Evolutionary conservation across 2,329 filamentous ascomycete species (phyloP).

Genomic region (Myriosclerotinia curreyana): DNA sequence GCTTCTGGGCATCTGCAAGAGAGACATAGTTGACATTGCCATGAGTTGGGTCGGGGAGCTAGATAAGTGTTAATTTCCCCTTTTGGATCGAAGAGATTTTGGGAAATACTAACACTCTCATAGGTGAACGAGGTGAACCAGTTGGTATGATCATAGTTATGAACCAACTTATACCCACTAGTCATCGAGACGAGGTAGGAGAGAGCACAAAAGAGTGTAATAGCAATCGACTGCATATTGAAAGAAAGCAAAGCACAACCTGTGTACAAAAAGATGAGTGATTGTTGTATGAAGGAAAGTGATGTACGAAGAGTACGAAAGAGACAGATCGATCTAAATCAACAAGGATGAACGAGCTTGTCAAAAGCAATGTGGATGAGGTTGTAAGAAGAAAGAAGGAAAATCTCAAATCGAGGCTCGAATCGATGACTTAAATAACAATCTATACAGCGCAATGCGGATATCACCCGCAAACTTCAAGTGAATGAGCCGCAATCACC

Average conservation of each 20-base stretch:
- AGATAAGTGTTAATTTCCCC: background rate
- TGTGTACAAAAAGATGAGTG: background rate
- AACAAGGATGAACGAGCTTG: background rate
- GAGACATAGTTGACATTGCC: conserved; percentile 40
- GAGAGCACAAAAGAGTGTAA: background rate
- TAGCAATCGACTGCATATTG: conserved; percentile 14
- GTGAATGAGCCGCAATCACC: background rate
- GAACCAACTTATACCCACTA: conserved; percentile 26
- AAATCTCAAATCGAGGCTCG: background rate
- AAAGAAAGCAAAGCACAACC: background rate
- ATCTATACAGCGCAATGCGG: background rate
- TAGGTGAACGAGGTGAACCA: conserved; percentile 31
- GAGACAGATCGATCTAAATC: background rate
- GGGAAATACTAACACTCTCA: conserved; percentile 22
- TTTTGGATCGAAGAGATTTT: background rate
- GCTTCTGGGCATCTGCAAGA: conserved; percentile 48
- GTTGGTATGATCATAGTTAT: conserved; percentile 29
- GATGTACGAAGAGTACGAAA: background rate
- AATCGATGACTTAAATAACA: background rate
- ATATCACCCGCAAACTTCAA: background rate
- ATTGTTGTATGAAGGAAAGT: background rate
- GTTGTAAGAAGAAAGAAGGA: background rate
- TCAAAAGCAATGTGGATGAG: background rate
- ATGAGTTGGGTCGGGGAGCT: conserved; percentile 30
- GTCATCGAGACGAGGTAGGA: background rate